These are phyloP conservation scores for Aurantiochytrium sp. DNA, from an alignment of 108 stramenopile species.

Conservation along the genomic window DNA sequence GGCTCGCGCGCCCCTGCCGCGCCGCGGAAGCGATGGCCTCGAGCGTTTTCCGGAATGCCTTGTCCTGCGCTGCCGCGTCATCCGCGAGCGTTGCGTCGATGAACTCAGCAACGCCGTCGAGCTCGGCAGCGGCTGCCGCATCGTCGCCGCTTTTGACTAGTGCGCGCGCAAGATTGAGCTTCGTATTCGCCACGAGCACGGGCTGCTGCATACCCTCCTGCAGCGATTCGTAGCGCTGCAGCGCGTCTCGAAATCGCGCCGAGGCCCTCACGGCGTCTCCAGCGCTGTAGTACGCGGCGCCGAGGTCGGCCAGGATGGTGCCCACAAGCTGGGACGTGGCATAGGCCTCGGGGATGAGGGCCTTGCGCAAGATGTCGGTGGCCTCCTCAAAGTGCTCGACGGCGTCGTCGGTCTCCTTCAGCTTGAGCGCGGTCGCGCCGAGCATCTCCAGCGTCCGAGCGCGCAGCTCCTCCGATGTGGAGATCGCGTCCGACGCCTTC, in stretches of 20 bases:
- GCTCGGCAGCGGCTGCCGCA: not conserved
- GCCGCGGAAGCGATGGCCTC: no score
- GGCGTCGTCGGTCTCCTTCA: not conserved
- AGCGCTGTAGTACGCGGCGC: not conserved
- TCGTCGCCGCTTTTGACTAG: not conserved
- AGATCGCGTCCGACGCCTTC: not conserved
- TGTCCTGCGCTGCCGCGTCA: no score
- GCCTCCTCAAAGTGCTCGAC: slow-evolving; percentile 7
- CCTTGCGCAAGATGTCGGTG: not conserved
- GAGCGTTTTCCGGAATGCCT: no score
- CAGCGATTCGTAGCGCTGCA: not conserved
- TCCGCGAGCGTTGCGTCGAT: no score
- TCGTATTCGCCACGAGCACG: not conserved
- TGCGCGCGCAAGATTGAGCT: not conserved
- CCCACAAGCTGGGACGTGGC: not conserved
- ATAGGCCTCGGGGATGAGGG: not conserved
- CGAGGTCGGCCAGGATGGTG: not conserved
- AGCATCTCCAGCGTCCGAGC: not conserved
- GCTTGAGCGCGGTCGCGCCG: not conserved
- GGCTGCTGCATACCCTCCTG: not conserved
- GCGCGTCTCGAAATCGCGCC: not conserved
- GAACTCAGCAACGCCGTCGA: not conserved
- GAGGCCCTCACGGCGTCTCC: not conserved
- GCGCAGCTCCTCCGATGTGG: not conserved
- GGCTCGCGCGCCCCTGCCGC: no score